Conservation (phyloP, 2,329 filamentous ascomycete species). For the Fusarium hainanense region DNA sequence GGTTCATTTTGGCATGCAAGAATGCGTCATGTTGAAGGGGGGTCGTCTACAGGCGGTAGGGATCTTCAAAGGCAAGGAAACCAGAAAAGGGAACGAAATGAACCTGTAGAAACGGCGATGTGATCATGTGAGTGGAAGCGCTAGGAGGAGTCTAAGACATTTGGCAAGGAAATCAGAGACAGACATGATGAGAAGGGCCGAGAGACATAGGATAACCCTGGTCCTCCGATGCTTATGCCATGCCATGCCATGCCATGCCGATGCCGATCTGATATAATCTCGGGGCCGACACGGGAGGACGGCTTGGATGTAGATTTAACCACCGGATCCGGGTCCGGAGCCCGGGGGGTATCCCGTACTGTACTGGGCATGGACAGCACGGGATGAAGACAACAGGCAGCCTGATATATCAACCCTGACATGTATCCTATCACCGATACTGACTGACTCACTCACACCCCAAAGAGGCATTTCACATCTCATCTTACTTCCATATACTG, state of each 20-base stretch:
- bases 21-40: slow-evolving; percentile 7
- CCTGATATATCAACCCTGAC: too few relatives aligned
- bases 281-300: slow-evolving; percentile 9
- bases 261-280: slow-evolving; percentile 9
- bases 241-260: not conserved
- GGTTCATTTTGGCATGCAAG: not conserved
- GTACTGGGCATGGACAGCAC: not conserved
- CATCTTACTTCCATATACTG: not conserved
- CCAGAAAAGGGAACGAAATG: not conserved
- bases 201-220: not conserved
- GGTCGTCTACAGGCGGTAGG: not conserved
- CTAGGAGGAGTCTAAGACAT: not conserved
- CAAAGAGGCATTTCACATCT: not conserved
- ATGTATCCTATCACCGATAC: not conserved
- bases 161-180: not conserved
- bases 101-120: slow-evolving; percentile 10
- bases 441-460: not conserved
- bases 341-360: not conserved
- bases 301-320: not conserved
- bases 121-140: slow-evolving; percentile 22
- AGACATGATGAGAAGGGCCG: not conserved
- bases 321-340: slow-evolving; percentile 15
- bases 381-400: not conserved
- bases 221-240: not conserved
- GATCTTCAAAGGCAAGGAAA: slow-evolving; percentile 7